phyloP scores from a whole-genome alignment of 2,329 filamentous ascomycete species.

The Chlorencoelia australis region DNA sequence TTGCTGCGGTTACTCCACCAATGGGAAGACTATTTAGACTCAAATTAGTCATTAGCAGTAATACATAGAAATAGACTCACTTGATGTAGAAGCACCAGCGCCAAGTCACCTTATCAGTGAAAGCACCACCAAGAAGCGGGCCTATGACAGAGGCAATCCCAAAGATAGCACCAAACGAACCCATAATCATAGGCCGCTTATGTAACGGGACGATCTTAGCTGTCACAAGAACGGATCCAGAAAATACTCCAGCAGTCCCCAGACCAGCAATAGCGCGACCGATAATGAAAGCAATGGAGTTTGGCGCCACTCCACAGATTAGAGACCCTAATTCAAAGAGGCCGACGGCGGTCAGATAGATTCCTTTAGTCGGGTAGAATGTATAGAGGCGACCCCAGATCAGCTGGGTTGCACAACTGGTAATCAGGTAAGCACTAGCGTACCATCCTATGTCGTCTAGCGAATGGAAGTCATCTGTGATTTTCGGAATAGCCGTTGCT shows the following conservation, averaged over 20 bases:
- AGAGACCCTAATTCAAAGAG: constrained; percentile 28
- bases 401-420: constrained; percentile 22
- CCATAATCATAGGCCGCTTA: constrained; percentile 10
- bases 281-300: constrained; percentile 26
- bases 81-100: constrained; percentile 20
- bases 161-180: constrained; percentile 38
- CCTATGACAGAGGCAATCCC: constrained; percentile 14
- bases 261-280: constrained; percentile 27
- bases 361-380: constrained; percentile 25
- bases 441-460: constrained; percentile 38
- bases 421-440: constrained; percentile 31
- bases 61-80: too few relatives aligned
- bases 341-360: constrained; percentile 26
- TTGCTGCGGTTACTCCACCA: not conserved
- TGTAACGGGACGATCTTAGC: constrained; percentile 10
- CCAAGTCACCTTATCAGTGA: constrained; percentile 30
- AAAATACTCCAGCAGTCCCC: constrained; percentile 20
- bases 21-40: too few relatives aligned
- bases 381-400: constrained; percentile 27
- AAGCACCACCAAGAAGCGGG: constrained; percentile 27
- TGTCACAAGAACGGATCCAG: constrained; percentile 22
- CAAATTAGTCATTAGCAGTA: too few relatives aligned
- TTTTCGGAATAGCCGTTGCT: constrained; percentile 30
- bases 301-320: constrained; percentile 28
- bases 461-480: constrained; percentile 30